These are phyloP conservation scores for Martiniozyma asiatica DNA, from an alignment of 1,139 yeast species.

Conservation along the genomic window DNA sequence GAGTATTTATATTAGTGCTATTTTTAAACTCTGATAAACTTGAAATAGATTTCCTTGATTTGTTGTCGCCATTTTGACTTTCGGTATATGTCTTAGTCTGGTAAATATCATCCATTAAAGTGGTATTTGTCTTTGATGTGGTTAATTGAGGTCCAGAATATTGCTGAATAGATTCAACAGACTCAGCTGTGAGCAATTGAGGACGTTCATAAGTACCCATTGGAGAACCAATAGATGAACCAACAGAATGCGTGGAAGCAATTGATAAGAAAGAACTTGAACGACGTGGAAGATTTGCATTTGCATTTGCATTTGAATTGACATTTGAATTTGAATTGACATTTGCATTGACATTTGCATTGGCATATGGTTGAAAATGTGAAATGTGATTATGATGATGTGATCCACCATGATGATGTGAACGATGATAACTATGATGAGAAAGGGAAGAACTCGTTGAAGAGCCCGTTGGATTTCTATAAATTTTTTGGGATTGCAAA, in stretches of 20 bases:
- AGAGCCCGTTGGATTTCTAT: conserved; percentile 18
- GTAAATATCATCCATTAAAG: conserved; percentile 22
- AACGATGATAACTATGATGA: conserved; percentile 8
- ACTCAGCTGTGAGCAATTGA: conserved; percentile 15
- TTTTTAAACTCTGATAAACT: no score
- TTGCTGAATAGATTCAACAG: conserved; percentile 14
- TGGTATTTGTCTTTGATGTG: conserved; percentile 21
- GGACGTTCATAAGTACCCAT: conserved; percentile 15
- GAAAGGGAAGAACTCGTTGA: conserved; percentile 15
- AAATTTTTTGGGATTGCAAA: conserved; percentile 7
- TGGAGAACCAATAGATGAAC: conserved; percentile 18
- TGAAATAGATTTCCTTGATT: conserved; percentile 2
- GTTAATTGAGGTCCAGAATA: conserved; percentile 17
- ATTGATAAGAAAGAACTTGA: conserved; percentile 21
- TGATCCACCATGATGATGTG: conserved; percentile 15
- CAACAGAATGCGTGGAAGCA: conserved; percentile 16
- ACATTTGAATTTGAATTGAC: no score
- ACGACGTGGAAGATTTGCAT: no score
- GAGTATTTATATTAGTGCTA: no score
- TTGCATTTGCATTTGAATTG: no score
- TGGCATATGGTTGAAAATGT: conserved; percentile 22
- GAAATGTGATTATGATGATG: conserved; percentile 16
- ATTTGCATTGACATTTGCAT: no score
- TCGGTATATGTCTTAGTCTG: conserved; percentile 22
- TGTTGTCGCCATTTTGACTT: conserved; percentile 5